Evolutionary conservation across 495 filamentous ascomycete species (phyloP).

Genomic region (Venustampulla echinocandica): DNA sequence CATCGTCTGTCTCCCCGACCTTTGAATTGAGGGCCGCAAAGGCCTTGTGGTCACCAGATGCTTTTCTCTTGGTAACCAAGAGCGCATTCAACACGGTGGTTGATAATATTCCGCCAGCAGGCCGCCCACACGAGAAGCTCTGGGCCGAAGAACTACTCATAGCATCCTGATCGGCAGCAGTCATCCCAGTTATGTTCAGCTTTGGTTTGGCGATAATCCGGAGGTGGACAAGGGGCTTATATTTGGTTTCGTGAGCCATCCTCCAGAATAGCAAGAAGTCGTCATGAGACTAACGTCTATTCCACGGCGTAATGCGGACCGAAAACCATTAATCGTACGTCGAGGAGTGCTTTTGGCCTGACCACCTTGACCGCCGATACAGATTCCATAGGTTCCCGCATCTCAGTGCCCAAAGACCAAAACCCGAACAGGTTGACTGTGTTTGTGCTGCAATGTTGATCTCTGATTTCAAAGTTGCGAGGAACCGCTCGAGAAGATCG

Average conservation of each 20-base stretch:
- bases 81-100: constrained; percentile 23
- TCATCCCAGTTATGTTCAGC: constrained; percentile 18
- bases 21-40: too few species aligned
- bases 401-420: constrained; percentile 25
- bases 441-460: constrained; percentile 18
- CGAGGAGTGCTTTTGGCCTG: neutral
- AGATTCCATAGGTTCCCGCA: constrained; percentile 14
- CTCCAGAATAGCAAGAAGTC: constrained; percentile 24
- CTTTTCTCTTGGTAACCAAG: constrained; percentile 3
- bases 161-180: constrained; percentile 18
- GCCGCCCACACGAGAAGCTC: constrained; percentile 17
- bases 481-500: constrained; percentile 18
- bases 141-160: constrained; percentile 20
- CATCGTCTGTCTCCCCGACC: constrained; percentile 2
- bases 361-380: constrained; percentile 14
- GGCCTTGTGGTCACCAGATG: constrained; percentile 10
- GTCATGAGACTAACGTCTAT: constrained; percentile 21
- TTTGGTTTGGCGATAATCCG: constrained; percentile 14
- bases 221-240: too few species aligned
- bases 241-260: constrained; percentile 21
- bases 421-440: constrained; percentile 17
- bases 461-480: constrained; percentile 15
- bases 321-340: constrained; percentile 10
- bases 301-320: constrained; percentile 8
- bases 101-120: constrained; percentile 20